Evolutionary conservation across 345 rosid species (phyloP).

Genomic region (Lepidium aucheri): DNA sequence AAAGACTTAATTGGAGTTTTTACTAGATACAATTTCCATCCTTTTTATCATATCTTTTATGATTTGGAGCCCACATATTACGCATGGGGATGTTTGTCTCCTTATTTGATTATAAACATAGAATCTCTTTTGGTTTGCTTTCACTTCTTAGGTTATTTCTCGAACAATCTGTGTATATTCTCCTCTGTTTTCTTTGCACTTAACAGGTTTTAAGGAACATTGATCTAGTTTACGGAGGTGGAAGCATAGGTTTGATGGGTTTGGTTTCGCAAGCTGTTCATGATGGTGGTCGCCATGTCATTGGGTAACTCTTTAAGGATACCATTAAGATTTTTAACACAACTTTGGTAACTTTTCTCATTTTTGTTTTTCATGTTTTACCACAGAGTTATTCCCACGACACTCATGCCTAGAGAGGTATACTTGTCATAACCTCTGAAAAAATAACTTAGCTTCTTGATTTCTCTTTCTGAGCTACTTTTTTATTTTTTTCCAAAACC

Average conservation of each 20-base stretch:
- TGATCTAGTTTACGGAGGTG: constrained; percentile 98
- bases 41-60: background rate
- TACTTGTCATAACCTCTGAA: background rate
- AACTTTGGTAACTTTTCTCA: background rate
- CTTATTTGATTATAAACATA: background rate
- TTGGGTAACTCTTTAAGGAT: constrained; percentile 50
- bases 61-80: constrained; percentile 12
- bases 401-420: constrained; percentile 99
- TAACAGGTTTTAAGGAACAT: constrained; percentile 90
- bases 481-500: background rate
- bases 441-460: constrained; percentile 30
- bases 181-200: constrained; percentile 3
- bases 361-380: background rate
- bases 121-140: background rate
- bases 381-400: constrained; percentile 98
- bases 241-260: constrained; percentile 99
- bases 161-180: background rate
- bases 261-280: constrained; percentile 98
- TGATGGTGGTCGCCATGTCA: constrained; percentile 99
- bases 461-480: constrained; percentile 7
- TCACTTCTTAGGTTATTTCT: background rate
- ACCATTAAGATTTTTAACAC: background rate
- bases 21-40: background rate
- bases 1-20: background rate
- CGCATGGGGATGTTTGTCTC: constrained; percentile 16